Conservation (phyloP, 352 stramenopile genomes). For the Pythium monospermum region DNA sequence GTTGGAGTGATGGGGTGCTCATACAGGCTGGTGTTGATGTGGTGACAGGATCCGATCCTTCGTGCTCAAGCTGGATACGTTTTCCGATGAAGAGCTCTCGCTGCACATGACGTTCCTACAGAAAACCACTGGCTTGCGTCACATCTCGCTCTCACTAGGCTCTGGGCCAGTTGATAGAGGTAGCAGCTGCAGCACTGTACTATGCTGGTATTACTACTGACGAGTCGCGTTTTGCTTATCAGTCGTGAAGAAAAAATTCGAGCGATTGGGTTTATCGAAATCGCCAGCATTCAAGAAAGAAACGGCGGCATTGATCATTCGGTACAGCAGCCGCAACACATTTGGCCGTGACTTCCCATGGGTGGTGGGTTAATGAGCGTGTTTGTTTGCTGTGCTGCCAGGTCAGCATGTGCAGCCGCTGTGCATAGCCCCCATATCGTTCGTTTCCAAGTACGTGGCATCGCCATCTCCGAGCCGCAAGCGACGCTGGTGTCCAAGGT, state of each 20-base stretch:
- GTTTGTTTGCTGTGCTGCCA: constrained; percentile 5
- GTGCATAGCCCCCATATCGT: constrained; percentile 9
- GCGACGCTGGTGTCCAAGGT: constrained; percentile 12
- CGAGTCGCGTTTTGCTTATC: background rate
- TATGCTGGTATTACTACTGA: background rate
- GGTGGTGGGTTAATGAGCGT: background rate
- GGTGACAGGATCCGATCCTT: constrained; percentile 11
- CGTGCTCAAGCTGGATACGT: constrained; percentile 43
- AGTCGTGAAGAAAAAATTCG: constrained; percentile 63
- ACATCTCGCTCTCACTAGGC: constrained; percentile 49
- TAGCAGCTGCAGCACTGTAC: background rate
- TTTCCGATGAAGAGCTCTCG: constrained; percentile 47
- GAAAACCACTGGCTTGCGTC: constrained; percentile 23
- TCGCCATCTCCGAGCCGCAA: constrained; percentile 6
- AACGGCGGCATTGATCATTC: constrained; percentile 26
- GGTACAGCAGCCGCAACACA: constrained; percentile 18
- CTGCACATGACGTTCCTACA: constrained; percentile 49
- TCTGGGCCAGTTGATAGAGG: constrained; percentile 45
- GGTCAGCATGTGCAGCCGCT: constrained; percentile 6
- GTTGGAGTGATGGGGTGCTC: background rate
- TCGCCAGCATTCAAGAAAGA: constrained; percentile 35
- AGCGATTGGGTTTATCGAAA: constrained; percentile 45
- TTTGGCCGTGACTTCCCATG: background rate
- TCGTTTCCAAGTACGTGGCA: constrained; percentile 12
- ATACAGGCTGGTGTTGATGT: background rate